These are phyloP conservation scores for Nicotiana paniculata DNA, from an alignment of 257 asterid species.

Conservation along the genomic window DNA sequence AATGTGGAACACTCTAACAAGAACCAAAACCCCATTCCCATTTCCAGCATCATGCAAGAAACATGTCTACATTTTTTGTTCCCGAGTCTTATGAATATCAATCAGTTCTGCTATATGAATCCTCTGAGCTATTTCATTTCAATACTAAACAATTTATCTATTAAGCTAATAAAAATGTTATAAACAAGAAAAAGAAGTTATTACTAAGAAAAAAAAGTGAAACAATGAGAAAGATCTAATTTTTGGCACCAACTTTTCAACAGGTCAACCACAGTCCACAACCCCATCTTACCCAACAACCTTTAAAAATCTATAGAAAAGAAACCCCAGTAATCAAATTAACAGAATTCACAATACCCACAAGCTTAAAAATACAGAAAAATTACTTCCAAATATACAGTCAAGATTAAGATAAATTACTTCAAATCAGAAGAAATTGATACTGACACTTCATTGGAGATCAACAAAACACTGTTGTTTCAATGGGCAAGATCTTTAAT, in stretches of 20 bases:
- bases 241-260: not conserved
- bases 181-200: no score
- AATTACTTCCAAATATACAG: not conserved
- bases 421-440: not conserved
- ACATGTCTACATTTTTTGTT: not conserved
- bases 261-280: not conserved
- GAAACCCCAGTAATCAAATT: not conserved
- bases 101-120: not conserved
- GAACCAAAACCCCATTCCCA: not conserved
- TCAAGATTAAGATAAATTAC: not conserved
- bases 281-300: not conserved
- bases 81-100: not conserved
- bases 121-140: not conserved
- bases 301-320: not conserved
- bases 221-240: not conserved
- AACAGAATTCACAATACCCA: conserved; percentile 5
- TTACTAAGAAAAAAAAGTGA: no score
- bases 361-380: not conserved
- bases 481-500: not conserved
- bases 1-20: not conserved
- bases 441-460: not conserved
- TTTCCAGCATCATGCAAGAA: not conserved
- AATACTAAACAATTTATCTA: not conserved
- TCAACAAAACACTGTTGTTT: not conserved
- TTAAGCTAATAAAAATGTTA: not conserved